phyloP scores from a whole-genome alignment of 148 eudicot species.

The Vaccinium macrocarpon region DNA sequence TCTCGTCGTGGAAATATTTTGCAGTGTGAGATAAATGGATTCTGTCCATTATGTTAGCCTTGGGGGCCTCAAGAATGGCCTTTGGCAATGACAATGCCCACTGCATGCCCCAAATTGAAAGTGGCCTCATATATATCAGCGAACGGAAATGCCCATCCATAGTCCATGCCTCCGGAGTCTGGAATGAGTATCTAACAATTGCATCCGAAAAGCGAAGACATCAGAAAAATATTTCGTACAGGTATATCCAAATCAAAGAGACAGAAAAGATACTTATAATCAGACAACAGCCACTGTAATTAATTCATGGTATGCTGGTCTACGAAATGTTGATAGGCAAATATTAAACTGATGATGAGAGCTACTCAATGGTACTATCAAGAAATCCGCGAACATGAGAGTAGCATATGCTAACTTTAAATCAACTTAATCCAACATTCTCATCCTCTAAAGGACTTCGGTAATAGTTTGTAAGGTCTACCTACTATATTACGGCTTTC shows the following conservation, averaged over 20 bases:
- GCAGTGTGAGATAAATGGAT: constrained; percentile 33
- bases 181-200: constrained; percentile 52
- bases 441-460: neutral
- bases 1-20: constrained; percentile 37
- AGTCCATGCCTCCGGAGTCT: constrained; percentile 53
- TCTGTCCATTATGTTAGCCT: constrained; percentile 71
- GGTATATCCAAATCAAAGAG: neutral
- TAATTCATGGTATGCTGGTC: neutral
- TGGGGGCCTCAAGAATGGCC: constrained; percentile 73
- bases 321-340: neutral
- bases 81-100: constrained; percentile 77
- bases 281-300: neutral
- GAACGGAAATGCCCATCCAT: constrained; percentile 47
- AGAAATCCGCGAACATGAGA: neutral
- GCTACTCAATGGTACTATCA: neutral
- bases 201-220: neutral
- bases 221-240: neutral
- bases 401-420: neutral
- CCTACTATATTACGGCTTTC: neutral
- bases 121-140: constrained; percentile 52
- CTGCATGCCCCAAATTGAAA: constrained; percentile 52
- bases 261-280: neutral
- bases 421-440: neutral
- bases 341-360: neutral
- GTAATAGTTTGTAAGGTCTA: neutral